These are phyloP conservation scores for Trichoderma aggressivum DNA, from an alignment of 2,329 filamentous ascomycete species.

Conservation along the genomic window DNA sequence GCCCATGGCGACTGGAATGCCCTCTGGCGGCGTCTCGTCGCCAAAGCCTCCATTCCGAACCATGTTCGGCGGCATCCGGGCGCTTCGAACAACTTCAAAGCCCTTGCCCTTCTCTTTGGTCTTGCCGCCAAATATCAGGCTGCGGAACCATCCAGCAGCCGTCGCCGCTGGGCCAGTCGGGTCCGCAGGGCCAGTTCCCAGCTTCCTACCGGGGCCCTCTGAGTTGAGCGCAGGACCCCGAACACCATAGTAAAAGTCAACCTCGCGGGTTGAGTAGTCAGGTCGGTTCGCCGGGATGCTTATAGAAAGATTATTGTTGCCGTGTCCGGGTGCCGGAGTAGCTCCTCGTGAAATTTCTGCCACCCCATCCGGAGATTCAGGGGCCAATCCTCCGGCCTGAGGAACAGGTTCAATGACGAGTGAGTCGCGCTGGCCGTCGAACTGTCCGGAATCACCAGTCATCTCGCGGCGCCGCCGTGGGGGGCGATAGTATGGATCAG, in stretches of 20 bases:
- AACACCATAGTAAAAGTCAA: conserved; percentile 95
- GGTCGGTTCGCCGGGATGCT: conserved; percentile 57
- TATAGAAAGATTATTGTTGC: conserved; percentile 26
- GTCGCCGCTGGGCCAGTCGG: conserved; percentile 88
- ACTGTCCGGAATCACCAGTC: conserved; percentile 38
- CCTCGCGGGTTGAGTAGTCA: conserved; percentile 91
- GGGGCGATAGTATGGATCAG: conserved; percentile 85
- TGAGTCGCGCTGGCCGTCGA: conserved; percentile 32
- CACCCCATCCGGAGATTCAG: conserved; percentile 36
- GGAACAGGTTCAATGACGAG: conserved; percentile 36
- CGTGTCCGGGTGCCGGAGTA: conserved; percentile 42
- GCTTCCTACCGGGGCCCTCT: conserved; percentile 73
- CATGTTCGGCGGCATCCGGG: conserved; percentile 74
- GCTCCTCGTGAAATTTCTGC: conserved; percentile 41
- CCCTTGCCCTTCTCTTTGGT: conserved; percentile 94
- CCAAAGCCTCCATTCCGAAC: conserved; percentile 52
- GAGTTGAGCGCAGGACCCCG: conserved; percentile 83
- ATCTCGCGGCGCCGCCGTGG: conserved; percentile 69
- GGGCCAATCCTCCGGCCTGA: conserved; percentile 31
- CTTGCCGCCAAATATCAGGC: conserved; percentile 69
- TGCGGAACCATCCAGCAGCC: conserved; percentile 84
- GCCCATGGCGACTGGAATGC: conserved; percentile 62
- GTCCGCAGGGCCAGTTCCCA: conserved; percentile 92
- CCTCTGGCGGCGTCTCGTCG: conserved; percentile 64
- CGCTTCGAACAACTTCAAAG: conserved; percentile 92